Conservation (phyloP, 495 filamentous ascomycete species). For the Penicillium paxilli region DNA sequence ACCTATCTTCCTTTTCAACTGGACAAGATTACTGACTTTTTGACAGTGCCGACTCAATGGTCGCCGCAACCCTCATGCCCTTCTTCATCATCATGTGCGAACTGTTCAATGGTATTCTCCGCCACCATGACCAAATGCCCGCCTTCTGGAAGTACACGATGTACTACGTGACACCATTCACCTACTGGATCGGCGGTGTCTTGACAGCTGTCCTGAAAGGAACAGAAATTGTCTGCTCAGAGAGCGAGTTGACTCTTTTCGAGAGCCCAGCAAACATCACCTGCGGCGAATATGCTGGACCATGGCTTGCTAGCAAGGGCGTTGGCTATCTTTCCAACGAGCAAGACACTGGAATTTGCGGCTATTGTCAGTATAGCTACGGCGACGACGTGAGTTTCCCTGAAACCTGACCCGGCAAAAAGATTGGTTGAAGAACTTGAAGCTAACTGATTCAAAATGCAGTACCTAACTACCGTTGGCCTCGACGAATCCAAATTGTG, state of each 20-base stretch:
- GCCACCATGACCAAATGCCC: slow-evolving; percentile 75
- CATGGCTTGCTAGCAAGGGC: slow-evolving; percentile 62
- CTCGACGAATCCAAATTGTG: slow-evolving; percentile 61
- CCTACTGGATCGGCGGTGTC: slow-evolving; percentile 77
- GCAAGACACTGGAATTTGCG: slow-evolving; percentile 39
- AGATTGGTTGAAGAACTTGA: not conserved
- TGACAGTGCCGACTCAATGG: slow-evolving; percentile 60
- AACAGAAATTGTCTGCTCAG: slow-evolving; percentile 56
- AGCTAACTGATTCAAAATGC: slow-evolving; percentile 7
- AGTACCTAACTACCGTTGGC: slow-evolving; percentile 66
- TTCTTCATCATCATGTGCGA: slow-evolving; percentile 58
- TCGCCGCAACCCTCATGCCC: slow-evolving; percentile 73
- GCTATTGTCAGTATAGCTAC: slow-evolving; percentile 58
- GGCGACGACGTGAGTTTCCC: slow-evolving; percentile 52
- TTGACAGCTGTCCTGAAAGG: slow-evolving; percentile 70
- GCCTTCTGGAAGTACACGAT: slow-evolving; percentile 76
- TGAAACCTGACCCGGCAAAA: not conserved
- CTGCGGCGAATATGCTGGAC: slow-evolving; percentile 70
- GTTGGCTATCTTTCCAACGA: slow-evolving; percentile 64
- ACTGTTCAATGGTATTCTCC: slow-evolving; percentile 80
- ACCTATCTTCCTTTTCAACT: not conserved
- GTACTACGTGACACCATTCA: slow-evolving; percentile 82
- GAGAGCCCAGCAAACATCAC: slow-evolving; percentile 57
- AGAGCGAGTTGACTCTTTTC: slow-evolving; percentile 63
- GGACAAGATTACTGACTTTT: slow-evolving; percentile 7